Evolutionary conservation across 2,329 filamentous ascomycete genomes (phyloP).

Genomic region (Stachybotrys chlorohalonatus): DNA sequence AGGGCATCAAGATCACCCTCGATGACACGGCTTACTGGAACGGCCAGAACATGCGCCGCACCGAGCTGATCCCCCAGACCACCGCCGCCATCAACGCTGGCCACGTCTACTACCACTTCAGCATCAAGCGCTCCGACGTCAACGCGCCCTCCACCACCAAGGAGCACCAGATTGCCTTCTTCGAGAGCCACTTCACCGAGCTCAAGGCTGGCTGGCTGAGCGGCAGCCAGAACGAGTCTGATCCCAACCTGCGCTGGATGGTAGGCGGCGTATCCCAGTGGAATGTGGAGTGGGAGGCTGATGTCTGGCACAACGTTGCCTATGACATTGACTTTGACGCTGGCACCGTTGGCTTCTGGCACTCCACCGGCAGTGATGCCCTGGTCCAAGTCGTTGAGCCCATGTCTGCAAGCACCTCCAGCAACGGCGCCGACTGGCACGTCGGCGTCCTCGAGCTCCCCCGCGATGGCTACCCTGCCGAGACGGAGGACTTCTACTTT

Average conservation of each 20-base stretch:
- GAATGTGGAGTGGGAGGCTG: conserved; percentile 50
- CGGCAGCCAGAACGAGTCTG: conserved; percentile 32
- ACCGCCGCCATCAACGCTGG: conserved; percentile 55
- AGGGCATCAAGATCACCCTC: conserved; percentile 63
- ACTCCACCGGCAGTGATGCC: conserved; percentile 52
- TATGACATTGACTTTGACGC: conserved; percentile 63
- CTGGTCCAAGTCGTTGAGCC: conserved; percentile 51
- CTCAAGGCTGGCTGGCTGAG: conserved; percentile 58
- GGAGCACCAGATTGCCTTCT: conserved; percentile 58
- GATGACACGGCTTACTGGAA: conserved; percentile 59
- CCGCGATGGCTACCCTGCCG: conserved; percentile 41
- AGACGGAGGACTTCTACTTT: conserved; percentile 60
- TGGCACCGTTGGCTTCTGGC: conserved; percentile 58
- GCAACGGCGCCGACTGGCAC: conserved; percentile 66
- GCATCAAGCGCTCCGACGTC: conserved; percentile 46
- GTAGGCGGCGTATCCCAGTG: conserved; percentile 52
- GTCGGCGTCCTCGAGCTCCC: conserved; percentile 60
- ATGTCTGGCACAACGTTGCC: conserved; percentile 66
- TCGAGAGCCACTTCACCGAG: conserved; percentile 67
- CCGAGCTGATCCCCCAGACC: conserved; percentile 66
- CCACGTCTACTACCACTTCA: conserved; percentile 65
- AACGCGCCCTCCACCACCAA: conserved; percentile 53
- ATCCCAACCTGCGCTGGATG: conserved; percentile 54
- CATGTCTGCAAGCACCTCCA: conserved; percentile 49
- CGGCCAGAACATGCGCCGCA: conserved; percentile 62